Percentiles rank a stretch among this genome's conserved stretches.
Evolutionary conservation across 148 eudicot species (phyloP).

Genomic region (Arctostaphylos glauca): DNA sequence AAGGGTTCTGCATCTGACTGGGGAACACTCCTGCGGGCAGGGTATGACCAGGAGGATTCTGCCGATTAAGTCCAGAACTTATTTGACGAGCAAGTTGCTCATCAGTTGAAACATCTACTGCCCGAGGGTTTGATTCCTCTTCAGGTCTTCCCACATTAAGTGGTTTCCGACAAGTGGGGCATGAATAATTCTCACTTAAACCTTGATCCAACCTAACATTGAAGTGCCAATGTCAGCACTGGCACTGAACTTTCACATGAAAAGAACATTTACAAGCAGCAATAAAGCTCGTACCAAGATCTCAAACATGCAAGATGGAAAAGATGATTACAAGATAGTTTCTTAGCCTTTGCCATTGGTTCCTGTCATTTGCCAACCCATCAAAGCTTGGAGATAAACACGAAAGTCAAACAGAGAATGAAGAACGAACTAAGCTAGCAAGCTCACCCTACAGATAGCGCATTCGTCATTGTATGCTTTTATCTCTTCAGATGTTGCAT

Average conservation of each 20-base stretch:
- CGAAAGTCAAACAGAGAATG: conserved; percentile 13
- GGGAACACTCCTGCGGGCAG: conserved; percentile 47
- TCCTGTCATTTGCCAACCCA: conserved; percentile 51
- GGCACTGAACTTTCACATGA: conserved; percentile 3
- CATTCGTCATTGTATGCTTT: conserved; percentile 90
- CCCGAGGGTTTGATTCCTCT: conserved; percentile 35
- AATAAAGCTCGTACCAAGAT: conserved; percentile 62
- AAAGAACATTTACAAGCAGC: background rate
- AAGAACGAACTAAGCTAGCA: background rate
- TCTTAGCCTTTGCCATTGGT: conserved; percentile 99
- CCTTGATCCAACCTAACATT: conserved; percentile 90
- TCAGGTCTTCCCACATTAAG: conserved; percentile 74
- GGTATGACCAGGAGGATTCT: conserved; percentile 45
- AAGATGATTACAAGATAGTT: conserved; percentile 87
- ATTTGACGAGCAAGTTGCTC: conserved; percentile 90
- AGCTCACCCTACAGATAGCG: conserved; percentile 90
- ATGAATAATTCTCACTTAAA: conserved; percentile 71
- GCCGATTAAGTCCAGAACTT: conserved; percentile 62
- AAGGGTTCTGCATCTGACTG: conserved; percentile 50
- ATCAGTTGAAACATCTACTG: conserved; percentile 57
- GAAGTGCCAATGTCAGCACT: conserved; percentile 16
- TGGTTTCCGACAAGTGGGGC: conserved; percentile 99
- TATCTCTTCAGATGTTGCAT: conserved; percentile 89
- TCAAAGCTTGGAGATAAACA: background rate
- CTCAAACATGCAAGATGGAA: conserved; percentile 96